Conservation (phyloP, 805 yeast species). For the Wickerhamiella slavikovae region DNA sequence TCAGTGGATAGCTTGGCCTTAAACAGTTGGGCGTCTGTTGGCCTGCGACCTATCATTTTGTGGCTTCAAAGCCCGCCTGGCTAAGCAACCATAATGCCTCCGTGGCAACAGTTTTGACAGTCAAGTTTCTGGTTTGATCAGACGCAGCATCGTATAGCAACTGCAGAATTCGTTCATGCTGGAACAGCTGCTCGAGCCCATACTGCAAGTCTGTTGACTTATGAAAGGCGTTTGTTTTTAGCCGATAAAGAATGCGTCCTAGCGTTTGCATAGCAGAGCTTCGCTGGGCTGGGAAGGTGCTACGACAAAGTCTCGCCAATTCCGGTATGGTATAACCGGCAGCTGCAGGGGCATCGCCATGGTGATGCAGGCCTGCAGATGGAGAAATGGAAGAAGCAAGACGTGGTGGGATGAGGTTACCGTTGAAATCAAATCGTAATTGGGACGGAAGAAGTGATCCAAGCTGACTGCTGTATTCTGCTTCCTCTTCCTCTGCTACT, state of each 20-base stretch:
- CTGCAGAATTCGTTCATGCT: constrained; percentile 9
- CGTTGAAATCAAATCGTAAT: constrained; percentile 74
- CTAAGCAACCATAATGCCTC: constrained; percentile 12
- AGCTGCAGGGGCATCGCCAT: constrained; percentile 64
- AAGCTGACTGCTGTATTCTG: constrained; percentile 27
- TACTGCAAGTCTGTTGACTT: constrained; percentile 23
- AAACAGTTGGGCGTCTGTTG: no score
- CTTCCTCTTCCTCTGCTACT: constrained; percentile 21
- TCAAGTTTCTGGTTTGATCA: constrained; percentile 11
- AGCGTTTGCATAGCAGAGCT: constrained; percentile 68
- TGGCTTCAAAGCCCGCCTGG: no score
- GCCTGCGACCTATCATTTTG: no score
- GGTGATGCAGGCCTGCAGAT: constrained; percentile 69
- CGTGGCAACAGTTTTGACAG: constrained; percentile 13
- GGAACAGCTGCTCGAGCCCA: constrained; percentile 10
- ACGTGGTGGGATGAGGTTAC: constrained; percentile 45
- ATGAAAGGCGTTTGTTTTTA: constrained; percentile 28
- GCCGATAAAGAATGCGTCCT: constrained; percentile 69
- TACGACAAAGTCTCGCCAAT: constrained; percentile 55
- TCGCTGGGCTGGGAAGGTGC: constrained; percentile 67
- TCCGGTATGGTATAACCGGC: constrained; percentile 88
- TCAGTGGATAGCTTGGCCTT: no score
- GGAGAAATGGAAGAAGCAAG: constrained; percentile 30
- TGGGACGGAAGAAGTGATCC: constrained; percentile 29
- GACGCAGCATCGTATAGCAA: constrained; percentile 12